phyloP scores from a whole-genome alignment of 2,329 filamentous ascomycete species.

The Cercospora zeina region DNA sequence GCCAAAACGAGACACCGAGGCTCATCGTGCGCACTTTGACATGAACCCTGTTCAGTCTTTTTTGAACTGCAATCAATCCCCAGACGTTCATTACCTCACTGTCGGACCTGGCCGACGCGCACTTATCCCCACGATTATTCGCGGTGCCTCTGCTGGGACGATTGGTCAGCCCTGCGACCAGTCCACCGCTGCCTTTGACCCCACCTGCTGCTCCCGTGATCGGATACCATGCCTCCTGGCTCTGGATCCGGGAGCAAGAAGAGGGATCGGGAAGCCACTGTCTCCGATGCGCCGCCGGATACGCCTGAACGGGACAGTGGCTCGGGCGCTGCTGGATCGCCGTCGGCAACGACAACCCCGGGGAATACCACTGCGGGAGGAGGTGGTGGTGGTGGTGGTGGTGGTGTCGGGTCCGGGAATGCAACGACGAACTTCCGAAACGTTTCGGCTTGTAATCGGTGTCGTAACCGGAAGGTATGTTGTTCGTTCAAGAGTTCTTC shows the following conservation, averaged over 20 bases:
- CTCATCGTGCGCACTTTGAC: neutral
- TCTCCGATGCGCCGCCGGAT: neutral
- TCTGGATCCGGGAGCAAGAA: slow-evolving; percentile 20
- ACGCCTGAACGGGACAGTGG: slow-evolving; percentile 11
- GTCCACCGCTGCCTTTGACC: neutral
- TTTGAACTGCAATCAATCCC: neutral
- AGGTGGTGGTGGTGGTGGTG: neutral
- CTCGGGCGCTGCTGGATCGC: slow-evolving; percentile 17
- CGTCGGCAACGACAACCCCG: neutral
- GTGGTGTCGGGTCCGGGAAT: neutral
- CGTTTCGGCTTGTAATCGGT: slow-evolving; percentile 92
- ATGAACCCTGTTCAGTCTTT: neutral
- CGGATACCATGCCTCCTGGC: slow-evolving; percentile 16
- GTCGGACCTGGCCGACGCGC: slow-evolving; percentile 18
- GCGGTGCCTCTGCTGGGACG: neutral
- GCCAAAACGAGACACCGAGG: slow-evolving; percentile 1
- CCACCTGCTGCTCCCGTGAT: slow-evolving; percentile 8
- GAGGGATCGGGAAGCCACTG: slow-evolving; percentile 24
- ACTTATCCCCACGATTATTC: neutral
- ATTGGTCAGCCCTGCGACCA: neutral
- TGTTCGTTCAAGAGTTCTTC: neutral
- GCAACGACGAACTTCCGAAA: slow-evolving; percentile 64
- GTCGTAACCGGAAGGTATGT: slow-evolving; percentile 70
- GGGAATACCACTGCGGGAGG: neutral
- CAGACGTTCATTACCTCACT: neutral